Percentiles rank a stretch among this genome's conserved stretches.
Conservation (phyloP, 208 protist species). For the Phytomonas sp. region DNA sequence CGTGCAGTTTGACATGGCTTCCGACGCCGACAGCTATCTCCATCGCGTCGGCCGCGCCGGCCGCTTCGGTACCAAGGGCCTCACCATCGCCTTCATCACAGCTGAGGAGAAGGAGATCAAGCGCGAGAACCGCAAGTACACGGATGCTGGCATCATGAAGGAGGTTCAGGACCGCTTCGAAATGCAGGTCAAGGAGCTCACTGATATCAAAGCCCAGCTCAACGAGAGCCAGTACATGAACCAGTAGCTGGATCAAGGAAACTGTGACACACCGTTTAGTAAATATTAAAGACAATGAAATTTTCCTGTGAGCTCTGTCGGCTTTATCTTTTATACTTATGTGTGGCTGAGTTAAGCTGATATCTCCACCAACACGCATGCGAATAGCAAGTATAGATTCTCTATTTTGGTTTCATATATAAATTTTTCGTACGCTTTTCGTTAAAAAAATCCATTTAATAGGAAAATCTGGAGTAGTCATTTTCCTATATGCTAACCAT, state of each 20-base stretch:
- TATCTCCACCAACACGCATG: slow-evolving; percentile 8
- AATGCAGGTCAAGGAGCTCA: slow-evolving; percentile 95
- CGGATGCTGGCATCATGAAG: slow-evolving; percentile 89
- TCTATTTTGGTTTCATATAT: background rate
- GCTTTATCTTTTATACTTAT: background rate
- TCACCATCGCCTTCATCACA: slow-evolving; percentile 98
- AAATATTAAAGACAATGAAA: background rate
- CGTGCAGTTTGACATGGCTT: slow-evolving; percentile 99
- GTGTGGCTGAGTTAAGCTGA: background rate
- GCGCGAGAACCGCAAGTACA: slow-evolving; percentile 83
- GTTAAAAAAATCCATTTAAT: background rate
- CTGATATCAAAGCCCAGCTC: slow-evolving; percentile 87
- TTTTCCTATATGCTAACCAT: background rate
- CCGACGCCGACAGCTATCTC: slow-evolving; percentile 95
- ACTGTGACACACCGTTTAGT: background rate
- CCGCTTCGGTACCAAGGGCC: slow-evolving; percentile 99
- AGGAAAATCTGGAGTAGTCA: background rate
- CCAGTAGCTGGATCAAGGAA: slow-evolving; percentile 28
- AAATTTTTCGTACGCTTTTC: background rate
- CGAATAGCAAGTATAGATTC: slow-evolving; percentile 4
- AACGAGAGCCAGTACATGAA: slow-evolving; percentile 90
- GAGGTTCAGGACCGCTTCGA: slow-evolving; percentile 97
- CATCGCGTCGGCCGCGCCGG: slow-evolving; percentile 96
- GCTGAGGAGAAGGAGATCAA: slow-evolving; percentile 90
- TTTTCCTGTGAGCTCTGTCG: background rate